phyloP scores from a whole-genome alignment of 768 basidiomycete species.

The Suillus variegatus region DNA sequence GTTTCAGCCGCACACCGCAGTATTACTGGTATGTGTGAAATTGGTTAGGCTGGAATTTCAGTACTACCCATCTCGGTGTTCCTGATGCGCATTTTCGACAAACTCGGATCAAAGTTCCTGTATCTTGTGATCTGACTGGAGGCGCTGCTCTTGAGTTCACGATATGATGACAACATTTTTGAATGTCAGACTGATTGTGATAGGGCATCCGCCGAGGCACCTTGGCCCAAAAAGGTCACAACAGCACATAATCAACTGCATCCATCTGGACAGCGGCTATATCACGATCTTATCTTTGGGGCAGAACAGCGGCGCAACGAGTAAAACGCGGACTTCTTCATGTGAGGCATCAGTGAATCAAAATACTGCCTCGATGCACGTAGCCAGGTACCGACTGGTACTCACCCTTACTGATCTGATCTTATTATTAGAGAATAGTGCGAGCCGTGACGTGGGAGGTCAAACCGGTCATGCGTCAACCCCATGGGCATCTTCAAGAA shows the following conservation, averaged over 20 bases:
- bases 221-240: background rate
- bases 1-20: background rate
- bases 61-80: background rate
- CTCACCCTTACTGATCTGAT: background rate
- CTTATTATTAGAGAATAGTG: background rate
- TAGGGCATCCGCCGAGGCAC: slow-evolving; percentile 5
- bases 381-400: background rate
- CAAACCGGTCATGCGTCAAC: background rate
- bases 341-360: background rate
- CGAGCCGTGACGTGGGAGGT: slow-evolving; percentile 1
- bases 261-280: background rate
- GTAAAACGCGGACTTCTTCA: background rate
- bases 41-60: background rate
- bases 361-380: background rate
- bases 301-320: background rate
- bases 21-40: background rate
- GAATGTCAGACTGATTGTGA: background rate
- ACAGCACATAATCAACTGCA: background rate
- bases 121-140: background rate
- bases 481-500: background rate
- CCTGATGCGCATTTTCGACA: background rate
- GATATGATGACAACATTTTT: background rate
- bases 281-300: background rate
- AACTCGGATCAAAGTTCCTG: background rate
- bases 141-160: background rate